A percentile compares a stretch with the other conserved stretches of the same genome.
These are phyloP conservation scores for Aurifilum marmelostoma DNA, from an alignment of 2,329 filamentous ascomycete genomes.

Conservation along the genomic window DNA sequence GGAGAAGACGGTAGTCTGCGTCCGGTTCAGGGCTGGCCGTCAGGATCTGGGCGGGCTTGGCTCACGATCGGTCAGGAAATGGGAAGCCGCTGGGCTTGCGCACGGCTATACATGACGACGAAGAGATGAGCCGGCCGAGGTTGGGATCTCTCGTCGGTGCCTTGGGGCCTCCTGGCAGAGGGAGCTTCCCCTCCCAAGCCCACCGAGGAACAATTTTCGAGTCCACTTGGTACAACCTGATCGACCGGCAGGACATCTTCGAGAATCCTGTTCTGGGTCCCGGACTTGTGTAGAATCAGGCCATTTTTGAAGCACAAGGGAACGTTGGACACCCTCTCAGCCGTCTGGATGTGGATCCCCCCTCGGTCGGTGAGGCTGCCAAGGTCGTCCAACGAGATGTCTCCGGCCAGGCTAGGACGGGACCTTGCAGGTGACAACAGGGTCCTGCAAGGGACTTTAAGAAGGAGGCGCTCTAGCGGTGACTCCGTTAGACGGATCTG, in stretches of 20 bases:
- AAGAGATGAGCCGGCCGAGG: not conserved
- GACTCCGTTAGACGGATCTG: conserved; percentile 1
- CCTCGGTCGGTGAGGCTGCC: not conserved
- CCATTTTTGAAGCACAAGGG: not conserved
- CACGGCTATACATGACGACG: not conserved
- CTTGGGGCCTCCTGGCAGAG: not conserved
- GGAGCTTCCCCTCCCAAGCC: not conserved
- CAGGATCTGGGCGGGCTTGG: not conserved
- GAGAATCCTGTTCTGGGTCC: not conserved
- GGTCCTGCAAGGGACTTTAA: not conserved
- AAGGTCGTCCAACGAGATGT: not conserved
- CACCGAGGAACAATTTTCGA: not conserved
- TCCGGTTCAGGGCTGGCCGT: not conserved
- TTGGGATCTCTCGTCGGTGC: not conserved
- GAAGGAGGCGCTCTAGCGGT: conserved; percentile 4
- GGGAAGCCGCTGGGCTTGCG: not conserved
- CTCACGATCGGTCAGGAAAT: not conserved
- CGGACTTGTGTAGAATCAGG: not conserved
- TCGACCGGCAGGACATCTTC: no score
- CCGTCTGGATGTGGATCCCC: not conserved
- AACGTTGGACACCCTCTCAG: not conserved
- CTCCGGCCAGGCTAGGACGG: not conserved
- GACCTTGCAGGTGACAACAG: conserved; percentile 19
- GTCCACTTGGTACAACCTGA: not conserved
- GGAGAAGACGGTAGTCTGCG: not conserved